Conservation (phyloP, 139 green algal species). For the Gonium pectorale region DNA sequence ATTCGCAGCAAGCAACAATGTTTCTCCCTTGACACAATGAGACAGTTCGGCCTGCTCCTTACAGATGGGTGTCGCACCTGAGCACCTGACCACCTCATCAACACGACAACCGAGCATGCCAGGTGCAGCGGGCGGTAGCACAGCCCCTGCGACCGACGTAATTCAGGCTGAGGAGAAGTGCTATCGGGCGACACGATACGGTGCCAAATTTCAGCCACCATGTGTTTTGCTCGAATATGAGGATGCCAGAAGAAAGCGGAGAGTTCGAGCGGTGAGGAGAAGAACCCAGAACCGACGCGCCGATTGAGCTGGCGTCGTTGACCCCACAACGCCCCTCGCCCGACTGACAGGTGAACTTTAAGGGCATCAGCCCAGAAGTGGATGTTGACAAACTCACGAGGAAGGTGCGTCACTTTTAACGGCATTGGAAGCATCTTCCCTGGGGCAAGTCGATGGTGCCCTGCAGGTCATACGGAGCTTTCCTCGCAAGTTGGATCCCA, state of each 20-base stretch:
- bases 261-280: conserved; percentile 48
- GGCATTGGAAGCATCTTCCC: not conserved
- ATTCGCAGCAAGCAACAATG: too few species aligned
- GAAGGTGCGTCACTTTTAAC: conserved; percentile 53
- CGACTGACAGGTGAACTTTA: conserved; percentile 54
- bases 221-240: conserved; percentile 60
- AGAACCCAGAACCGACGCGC: too few species aligned
- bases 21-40: too few species aligned
- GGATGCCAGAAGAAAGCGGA: conserved; percentile 22
- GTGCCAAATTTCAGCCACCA: conserved; percentile 49
- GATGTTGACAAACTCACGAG: conserved; percentile 51
- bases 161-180: too few species aligned
- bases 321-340: too few species aligned
- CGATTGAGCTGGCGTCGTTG: too few species aligned
- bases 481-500: conserved; percentile 44
- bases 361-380: not conserved
- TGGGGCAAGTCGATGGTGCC: not conserved
- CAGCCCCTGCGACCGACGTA: too few species aligned
- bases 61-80: too few species aligned
- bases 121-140: too few species aligned
- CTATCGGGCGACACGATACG: conserved; percentile 44
- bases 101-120: too few species aligned
- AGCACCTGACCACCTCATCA: too few species aligned
- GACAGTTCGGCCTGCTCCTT: too few species aligned
- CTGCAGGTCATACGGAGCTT: conserved; percentile 61